Conservation (phyloP, 106 monocot genomes). For the Apostasia ramifera region DNA sequence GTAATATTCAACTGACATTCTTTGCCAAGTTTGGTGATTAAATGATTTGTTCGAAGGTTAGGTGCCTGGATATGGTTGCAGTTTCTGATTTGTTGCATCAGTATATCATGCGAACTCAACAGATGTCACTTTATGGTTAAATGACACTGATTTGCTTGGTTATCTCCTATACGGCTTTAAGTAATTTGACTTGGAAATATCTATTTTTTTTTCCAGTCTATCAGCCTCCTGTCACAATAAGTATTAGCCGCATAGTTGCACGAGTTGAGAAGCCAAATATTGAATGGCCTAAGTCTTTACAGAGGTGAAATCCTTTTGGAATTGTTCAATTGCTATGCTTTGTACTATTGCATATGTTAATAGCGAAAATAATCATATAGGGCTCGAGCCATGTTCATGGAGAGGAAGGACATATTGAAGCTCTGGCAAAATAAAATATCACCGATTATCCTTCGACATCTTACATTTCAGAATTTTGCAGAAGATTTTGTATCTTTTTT, state of each 20-base stretch:
- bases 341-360: slow-evolving; percentile 2
- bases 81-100: slow-evolving; percentile 62
- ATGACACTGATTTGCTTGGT: background rate
- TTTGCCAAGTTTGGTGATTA: background rate
- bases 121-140: slow-evolving; percentile 78
- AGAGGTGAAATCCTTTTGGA: slow-evolving; percentile 38
- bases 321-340: background rate
- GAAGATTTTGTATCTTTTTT: slow-evolving; percentile 74
- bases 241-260: slow-evolving; percentile 51
- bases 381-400: slow-evolving; percentile 50
- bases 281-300: slow-evolving; percentile 86
- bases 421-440: slow-evolving; percentile 64
- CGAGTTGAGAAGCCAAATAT: slow-evolving; percentile 87
- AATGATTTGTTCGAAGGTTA: slow-evolving; percentile 35
- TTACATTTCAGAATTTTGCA: slow-evolving; percentile 65
- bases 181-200: slow-evolving; percentile 6
- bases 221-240: slow-evolving; percentile 64
- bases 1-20: background rate
- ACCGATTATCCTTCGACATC: slow-evolving; percentile 71
- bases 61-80: slow-evolving; percentile 72
- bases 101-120: slow-evolving; percentile 63
- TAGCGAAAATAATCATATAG: slow-evolving; percentile 26
- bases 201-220: slow-evolving; percentile 37
- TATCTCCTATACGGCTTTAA: background rate
- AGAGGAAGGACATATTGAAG: slow-evolving; percentile 70